Evolutionary conservation across 2,329 filamentous ascomycete genomes (phyloP), one percentile per base, ranked within the genome.

Genomic region (Cladobotryum protrusum): DNA sequence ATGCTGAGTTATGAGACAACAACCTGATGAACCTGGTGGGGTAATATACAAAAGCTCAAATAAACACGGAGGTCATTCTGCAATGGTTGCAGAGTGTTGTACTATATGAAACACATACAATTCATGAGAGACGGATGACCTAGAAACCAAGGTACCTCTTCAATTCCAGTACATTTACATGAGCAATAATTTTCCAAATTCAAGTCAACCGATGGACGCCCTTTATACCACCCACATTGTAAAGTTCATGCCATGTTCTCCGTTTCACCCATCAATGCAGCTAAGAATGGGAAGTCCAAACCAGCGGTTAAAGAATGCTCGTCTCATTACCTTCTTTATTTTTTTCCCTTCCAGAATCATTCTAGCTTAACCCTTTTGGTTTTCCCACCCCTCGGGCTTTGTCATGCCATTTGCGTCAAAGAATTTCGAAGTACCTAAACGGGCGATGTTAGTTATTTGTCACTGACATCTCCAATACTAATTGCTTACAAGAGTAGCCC

Each of bases 301-400:
- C 42, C 20, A 44, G 42, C 13, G 14, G n/a, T n/a, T 44, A 44
- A 33, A n/a, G 24, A 15, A 44, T 34, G 20, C 7, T 42, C 40
- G 19, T 18, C 12, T 17, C 40, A 42, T 18, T 24, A 19, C 19
- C 29, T 17, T 15, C 14, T 32, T 43, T 43, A 29, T 43, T 12
- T 19, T 14, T 29, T 24, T n/a, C 41, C 14, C 19, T 14, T 29
- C 20, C 14, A n/a, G 14, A 8, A 15, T 33, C 14, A 9, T 43
- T n/a, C 14, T 7, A 29, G 5, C 20, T 14, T n/a, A 78, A 58
- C 77, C 72, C 58, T 77, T 71, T 71, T 91, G 78, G 58, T 82
- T 79, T 66, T 95, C 85, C 71, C 87, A 96, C 55, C 92, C 93
- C 59, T 84, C 81, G 13, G 93, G 93, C 74, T 93, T 95, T 54